Conservation (phyloP, 805 yeast genomes). For the Wickerhamiella nectarea region DNA sequence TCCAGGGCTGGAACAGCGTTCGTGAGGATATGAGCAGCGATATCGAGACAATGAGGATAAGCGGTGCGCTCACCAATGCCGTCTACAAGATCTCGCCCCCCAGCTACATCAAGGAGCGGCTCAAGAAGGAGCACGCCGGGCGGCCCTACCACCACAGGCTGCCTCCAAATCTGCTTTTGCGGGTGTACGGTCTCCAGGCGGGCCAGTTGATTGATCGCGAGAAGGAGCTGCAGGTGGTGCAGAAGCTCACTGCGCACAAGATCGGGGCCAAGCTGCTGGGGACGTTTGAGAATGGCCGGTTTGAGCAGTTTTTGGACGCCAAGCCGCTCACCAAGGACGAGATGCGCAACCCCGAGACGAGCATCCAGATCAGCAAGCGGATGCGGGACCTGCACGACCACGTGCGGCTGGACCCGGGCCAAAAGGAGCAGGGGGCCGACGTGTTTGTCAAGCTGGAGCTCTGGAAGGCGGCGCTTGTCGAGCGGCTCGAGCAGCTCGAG, state of each 20-base stretch:
- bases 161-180: slow-evolving; percentile 51
- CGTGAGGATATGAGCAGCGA: slow-evolving; percentile 28
- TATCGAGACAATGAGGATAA: slow-evolving; percentile 50
- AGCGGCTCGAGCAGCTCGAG: slow-evolving; percentile 32
- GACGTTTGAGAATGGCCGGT: slow-evolving; percentile 80
- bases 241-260: slow-evolving; percentile 56
- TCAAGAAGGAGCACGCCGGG: slow-evolving; percentile 24
- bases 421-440: slow-evolving; percentile 46
- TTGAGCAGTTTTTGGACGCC: slow-evolving; percentile 85
- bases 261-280: slow-evolving; percentile 88
- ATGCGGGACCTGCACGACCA: slow-evolving; percentile 89
- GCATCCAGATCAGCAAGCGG: slow-evolving; percentile 81
- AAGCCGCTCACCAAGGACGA: slow-evolving; percentile 59
- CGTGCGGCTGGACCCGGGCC: slow-evolving; percentile 47
- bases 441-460: slow-evolving; percentile 56
- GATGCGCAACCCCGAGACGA: slow-evolving; percentile 59
- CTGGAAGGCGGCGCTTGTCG: slow-evolving; percentile 47
- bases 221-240: slow-evolving; percentile 56
- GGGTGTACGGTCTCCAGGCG: slow-evolving; percentile 83
- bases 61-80: slow-evolving; percentile 89
- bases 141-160: slow-evolving; percentile 23
- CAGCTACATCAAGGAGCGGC: slow-evolving; percentile 23
- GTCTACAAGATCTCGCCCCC: slow-evolving; percentile 65
- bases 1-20: slow-evolving; percentile 69
- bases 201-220: slow-evolving; percentile 78